These are phyloP conservation scores for Trichothecium sympodiale DNA, from an alignment of 2,329 filamentous ascomycete genomes.

Conservation along the genomic window DNA sequence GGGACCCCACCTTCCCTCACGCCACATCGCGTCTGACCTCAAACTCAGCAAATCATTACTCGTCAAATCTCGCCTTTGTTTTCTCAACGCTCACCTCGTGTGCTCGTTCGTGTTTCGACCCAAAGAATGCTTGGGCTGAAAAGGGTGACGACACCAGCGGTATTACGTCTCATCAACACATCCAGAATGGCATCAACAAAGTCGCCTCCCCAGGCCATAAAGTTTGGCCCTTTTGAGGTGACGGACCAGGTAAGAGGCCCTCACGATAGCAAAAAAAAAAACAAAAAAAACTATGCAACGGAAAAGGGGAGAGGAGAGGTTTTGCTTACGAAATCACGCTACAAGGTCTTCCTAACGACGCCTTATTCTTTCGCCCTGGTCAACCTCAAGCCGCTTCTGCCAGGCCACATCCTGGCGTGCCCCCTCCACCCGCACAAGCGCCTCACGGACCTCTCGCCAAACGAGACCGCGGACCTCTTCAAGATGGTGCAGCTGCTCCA, in stretches of 20 bases:
- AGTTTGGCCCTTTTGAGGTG: constrained; percentile 69
- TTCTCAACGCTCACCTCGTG: too few relatives aligned
- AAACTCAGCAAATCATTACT: too few relatives aligned
- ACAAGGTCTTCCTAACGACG: constrained; percentile 77
- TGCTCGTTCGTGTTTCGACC: too few relatives aligned
- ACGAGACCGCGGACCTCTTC: constrained; percentile 75
- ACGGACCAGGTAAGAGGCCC: constrained; percentile 51
- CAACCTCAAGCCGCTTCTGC: constrained; percentile 88
- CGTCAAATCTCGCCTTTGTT: too few relatives aligned
- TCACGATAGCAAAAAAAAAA: too few relatives aligned
- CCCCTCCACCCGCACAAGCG: constrained; percentile 59
- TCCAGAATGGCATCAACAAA: constrained; percentile 19
- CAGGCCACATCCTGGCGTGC: constrained; percentile 86
- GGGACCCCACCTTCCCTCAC: too few relatives aligned
- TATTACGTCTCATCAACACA: constrained; percentile 7
- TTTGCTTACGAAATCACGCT: background rate
- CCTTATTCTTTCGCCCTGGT: constrained; percentile 76
- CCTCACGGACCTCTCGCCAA: constrained; percentile 59
- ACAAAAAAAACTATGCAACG: too few relatives aligned
- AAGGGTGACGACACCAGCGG: constrained; percentile 4
- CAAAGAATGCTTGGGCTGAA: constrained; percentile 2
- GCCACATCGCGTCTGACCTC: too few relatives aligned
- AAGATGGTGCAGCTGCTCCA: constrained; percentile 74
- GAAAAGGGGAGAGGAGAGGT: too few relatives aligned
- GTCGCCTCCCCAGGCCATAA: constrained; percentile 25